Evolutionary conservation across 2,329 filamentous ascomycete genomes (phyloP).

Genomic region (Fusarium marasasianum): DNA sequence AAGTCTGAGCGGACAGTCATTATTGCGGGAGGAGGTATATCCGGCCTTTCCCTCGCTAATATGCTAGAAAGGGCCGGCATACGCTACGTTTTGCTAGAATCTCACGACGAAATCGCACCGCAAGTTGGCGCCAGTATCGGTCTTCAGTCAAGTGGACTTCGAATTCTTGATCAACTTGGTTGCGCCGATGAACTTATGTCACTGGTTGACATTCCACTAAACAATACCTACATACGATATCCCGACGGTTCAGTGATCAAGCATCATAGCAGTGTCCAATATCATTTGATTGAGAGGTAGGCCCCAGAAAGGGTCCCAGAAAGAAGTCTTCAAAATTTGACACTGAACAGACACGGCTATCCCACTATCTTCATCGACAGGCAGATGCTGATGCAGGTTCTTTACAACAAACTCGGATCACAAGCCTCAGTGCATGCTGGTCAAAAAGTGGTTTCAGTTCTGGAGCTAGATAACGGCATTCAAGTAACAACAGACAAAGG

Average conservation of each 20-base stretch:
- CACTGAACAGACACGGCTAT: constrained; percentile 40
- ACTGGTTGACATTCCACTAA: background rate
- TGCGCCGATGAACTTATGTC: background rate
- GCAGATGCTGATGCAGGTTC: constrained; percentile 45
- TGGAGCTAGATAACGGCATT: background rate
- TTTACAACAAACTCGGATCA: constrained; percentile 47
- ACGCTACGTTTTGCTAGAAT: constrained; percentile 60
- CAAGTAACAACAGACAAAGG: background rate
- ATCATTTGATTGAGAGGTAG: background rate
- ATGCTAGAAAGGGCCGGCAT: constrained; percentile 42
- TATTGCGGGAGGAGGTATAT: constrained; percentile 20
- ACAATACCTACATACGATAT: background rate
- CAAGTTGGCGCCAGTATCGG: constrained; percentile 59
- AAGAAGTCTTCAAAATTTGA: rapidly evolving
- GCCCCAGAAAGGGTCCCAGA: rapidly evolving
- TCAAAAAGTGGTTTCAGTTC: constrained; percentile 12
- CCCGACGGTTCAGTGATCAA: background rate
- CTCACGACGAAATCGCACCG: constrained; percentile 52
- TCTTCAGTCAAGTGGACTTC: constrained; percentile 52
- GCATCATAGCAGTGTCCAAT: rapidly evolving
- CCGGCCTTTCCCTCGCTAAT: constrained; percentile 21
- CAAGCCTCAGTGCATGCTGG: constrained; percentile 36
- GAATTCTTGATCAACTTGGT: constrained; percentile 57
- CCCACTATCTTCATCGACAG: constrained; percentile 49
- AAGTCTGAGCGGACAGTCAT: background rate